Conservation (phyloP, 345 rosid species). For the Acer campestre region DNA sequence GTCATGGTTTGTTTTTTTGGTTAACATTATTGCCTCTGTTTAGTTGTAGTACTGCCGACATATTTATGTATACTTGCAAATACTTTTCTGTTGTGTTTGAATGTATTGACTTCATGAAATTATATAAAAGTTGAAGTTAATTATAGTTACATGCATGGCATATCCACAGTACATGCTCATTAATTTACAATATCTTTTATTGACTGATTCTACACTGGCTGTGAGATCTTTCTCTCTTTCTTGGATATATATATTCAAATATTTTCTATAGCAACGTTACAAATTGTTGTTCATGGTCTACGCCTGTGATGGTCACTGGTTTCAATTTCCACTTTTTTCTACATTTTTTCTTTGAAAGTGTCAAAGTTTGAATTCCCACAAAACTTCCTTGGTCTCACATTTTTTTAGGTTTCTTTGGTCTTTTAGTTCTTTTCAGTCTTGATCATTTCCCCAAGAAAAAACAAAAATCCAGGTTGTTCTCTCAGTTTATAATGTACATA, state of each 20-base stretch:
- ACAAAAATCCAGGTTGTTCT: neutral
- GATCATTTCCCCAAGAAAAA: slow-evolving; percentile 14
- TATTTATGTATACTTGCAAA: neutral
- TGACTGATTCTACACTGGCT: neutral
- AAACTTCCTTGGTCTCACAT: slow-evolving; percentile 31
- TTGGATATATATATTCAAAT: neutral
- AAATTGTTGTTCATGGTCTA: too few species aligned
- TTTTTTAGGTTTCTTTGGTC: slow-evolving; percentile 19
- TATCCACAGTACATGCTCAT: neutral
- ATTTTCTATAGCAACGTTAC: too few species aligned
- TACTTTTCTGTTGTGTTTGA: neutral
- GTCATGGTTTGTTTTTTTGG: neutral
- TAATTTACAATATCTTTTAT: neutral
- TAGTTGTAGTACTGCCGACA: neutral
- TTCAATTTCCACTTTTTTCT: slow-evolving; percentile 3
- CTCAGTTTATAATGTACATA: neutral
- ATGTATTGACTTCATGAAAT: neutral
- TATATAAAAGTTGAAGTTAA: neutral
- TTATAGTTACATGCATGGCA: neutral
- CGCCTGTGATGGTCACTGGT: neutral
- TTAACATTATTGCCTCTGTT: too few species aligned
- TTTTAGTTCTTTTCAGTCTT: slow-evolving; percentile 18
- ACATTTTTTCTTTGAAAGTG: slow-evolving; percentile 4
- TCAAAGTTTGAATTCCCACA: slow-evolving; percentile 24
- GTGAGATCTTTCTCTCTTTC: neutral